These are phyloP conservation scores for Fusarium citri DNA, from an alignment of 2,329 filamentous ascomycete genomes.

Conservation along the genomic window DNA sequence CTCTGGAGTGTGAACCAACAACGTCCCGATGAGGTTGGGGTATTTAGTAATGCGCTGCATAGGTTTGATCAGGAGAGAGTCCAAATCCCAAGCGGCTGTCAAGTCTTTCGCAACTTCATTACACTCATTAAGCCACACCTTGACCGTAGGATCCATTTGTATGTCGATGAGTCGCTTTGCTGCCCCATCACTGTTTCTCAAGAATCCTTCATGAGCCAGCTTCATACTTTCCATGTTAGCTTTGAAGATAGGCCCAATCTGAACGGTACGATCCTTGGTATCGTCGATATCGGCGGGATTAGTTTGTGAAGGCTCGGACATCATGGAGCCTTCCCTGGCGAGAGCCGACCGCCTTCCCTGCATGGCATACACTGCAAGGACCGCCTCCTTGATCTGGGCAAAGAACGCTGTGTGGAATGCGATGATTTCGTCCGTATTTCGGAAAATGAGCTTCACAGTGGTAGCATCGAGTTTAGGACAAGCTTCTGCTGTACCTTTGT, in stretches of 20 bases:
- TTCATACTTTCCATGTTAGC: conserved; percentile 71
- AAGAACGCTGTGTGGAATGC: conserved; percentile 86
- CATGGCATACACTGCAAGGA: conserved; percentile 81
- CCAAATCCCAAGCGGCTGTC: conserved; percentile 92
- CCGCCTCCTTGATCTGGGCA: conserved; percentile 82
- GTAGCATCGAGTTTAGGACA: conserved; percentile 83
- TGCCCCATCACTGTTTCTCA: conserved; percentile 72
- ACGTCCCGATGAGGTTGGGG: conserved; percentile 82
- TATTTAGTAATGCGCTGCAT: conserved; percentile 96
- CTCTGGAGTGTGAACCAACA: conserved; percentile 81
- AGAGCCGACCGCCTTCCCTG: conserved; percentile 59
- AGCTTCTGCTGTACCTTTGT: conserved; percentile 89
- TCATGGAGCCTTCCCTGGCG: conserved; percentile 56
- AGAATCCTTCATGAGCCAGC: conserved; percentile 68
- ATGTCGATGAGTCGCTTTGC: conserved; percentile 71
- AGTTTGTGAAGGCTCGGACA: conserved; percentile 56
- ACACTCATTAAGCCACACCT: conserved; percentile 93
- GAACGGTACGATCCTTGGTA: conserved; percentile 63
- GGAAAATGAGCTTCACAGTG: conserved; percentile 90
- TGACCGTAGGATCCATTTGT: conserved; percentile 72
- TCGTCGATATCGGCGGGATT: conserved; percentile 60
- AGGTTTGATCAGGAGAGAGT: conserved; percentile 96
- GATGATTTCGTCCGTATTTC: conserved; percentile 92
- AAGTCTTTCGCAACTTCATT: conserved; percentile 92
- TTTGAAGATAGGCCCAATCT: conserved; percentile 65